Percentiles rank a stretch among this genome's conserved stretches.
These are phyloP conservation scores for Mollisiaceae sp. DNA, from an alignment of 2,329 filamentous ascomycete species.

Conservation along the genomic window DNA sequence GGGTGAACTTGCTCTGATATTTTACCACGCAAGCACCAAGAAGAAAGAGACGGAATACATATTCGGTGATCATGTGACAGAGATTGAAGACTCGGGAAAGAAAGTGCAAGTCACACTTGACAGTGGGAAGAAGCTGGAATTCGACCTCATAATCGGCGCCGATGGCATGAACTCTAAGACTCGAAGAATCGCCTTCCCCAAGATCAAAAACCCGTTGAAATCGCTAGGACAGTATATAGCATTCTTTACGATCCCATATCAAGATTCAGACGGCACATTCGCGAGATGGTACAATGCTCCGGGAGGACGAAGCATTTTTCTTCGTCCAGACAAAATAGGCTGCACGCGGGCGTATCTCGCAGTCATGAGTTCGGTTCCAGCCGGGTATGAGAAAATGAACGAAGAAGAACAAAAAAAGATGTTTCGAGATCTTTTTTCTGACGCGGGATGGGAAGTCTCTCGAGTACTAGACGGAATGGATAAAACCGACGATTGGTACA, in stretches of 20 bases:
- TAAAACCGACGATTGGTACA: slow-evolving; percentile 51
- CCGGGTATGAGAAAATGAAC: slow-evolving; percentile 29
- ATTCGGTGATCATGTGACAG: slow-evolving; percentile 42
- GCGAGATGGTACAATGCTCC: slow-evolving; percentile 46
- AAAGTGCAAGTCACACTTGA: slow-evolving; percentile 48
- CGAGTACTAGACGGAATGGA: slow-evolving; percentile 51
- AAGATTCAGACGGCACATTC: slow-evolving; percentile 43
- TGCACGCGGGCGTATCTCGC: slow-evolving; percentile 48
- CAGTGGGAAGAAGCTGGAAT: slow-evolving; percentile 49
- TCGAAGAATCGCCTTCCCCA: slow-evolving; percentile 44
- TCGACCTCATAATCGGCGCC: slow-evolving; percentile 59
- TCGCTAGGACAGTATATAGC: slow-evolving; percentile 39
- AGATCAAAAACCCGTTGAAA: slow-evolving; percentile 36
- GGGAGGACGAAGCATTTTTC: slow-evolving; percentile 46
- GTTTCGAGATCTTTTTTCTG: slow-evolving; percentile 52
- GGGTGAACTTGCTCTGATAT: slow-evolving; percentile 47
- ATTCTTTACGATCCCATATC: slow-evolving; percentile 46
- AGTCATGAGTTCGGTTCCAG: slow-evolving; percentile 30
- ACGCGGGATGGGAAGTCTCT: slow-evolving; percentile 51
- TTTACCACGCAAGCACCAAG: slow-evolving; percentile 43
- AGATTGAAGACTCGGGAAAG: slow-evolving; percentile 33
- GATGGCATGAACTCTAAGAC: slow-evolving; percentile 59
- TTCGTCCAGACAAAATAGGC: slow-evolving; percentile 47
- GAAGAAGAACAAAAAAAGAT: slow-evolving; percentile 47
- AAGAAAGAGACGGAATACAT: slow-evolving; percentile 39